phyloP scores from a whole-genome alignment of 495 filamentous ascomycete genomes.

The Niebla homalea region DNA sequence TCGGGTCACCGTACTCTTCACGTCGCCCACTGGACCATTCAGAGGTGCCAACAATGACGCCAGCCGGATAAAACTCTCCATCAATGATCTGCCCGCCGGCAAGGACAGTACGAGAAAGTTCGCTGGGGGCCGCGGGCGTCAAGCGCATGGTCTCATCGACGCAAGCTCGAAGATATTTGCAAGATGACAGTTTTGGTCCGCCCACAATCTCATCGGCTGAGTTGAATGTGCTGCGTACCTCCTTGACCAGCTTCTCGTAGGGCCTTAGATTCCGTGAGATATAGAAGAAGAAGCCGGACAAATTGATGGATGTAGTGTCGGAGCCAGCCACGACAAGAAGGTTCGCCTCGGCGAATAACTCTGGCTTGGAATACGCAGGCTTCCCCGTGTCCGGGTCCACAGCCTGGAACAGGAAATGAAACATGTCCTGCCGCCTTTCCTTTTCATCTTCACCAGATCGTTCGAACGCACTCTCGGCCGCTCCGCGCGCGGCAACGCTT shows the following conservation, averaged over 20 bases:
- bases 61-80: conserved; percentile 38
- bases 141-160: conserved; percentile 65
- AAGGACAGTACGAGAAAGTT: conserved; percentile 49
- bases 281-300: conserved; percentile 54
- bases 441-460: neutral
- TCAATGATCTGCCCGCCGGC: conserved; percentile 45
- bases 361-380: conserved; percentile 12
- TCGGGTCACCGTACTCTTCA: conserved; percentile 35
- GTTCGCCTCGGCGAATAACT: conserved; percentile 14
- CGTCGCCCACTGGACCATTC: conserved; percentile 46
- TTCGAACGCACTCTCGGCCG: neutral
- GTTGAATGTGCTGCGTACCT: conserved; percentile 36
- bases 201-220: conserved; percentile 39
- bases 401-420: conserved; percentile 22
- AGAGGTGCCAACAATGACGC: conserved; percentile 39
- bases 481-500: neutral
- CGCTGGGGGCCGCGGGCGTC: conserved; percentile 47
- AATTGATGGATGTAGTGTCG: conserved; percentile 52
- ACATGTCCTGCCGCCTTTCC: conserved; percentile 19
- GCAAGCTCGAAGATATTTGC: conserved; percentile 40
- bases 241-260: conserved; percentile 23
- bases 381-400: conserved; percentile 17
- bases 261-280: conserved; percentile 41
- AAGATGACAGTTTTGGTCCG: conserved; percentile 29
- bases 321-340: conserved; percentile 33